These are phyloP conservation scores for Claviceps arundinis DNA, from an alignment of 2,329 filamentous ascomycete species.

Conservation along the genomic window DNA sequence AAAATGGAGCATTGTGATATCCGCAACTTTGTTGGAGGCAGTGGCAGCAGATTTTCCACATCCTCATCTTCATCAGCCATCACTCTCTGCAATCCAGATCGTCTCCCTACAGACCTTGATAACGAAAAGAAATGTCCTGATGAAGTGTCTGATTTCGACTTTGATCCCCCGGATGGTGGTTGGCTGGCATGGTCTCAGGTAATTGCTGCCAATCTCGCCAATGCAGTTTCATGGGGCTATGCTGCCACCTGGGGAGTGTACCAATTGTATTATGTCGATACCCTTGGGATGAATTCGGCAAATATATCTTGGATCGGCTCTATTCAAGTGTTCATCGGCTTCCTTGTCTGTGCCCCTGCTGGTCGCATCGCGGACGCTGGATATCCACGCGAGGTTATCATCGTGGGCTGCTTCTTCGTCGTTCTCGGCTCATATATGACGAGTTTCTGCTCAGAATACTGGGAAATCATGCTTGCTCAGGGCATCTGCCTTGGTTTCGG, in stretches of 20 bases:
- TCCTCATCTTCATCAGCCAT: not conserved
- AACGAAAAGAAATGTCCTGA: not conserved
- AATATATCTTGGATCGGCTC: constrained; percentile 34
- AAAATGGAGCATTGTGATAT: not conserved
- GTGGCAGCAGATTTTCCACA: not conserved
- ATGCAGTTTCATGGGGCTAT: constrained; percentile 37
- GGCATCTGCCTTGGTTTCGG: constrained; percentile 39
- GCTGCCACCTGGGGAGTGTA: constrained; percentile 39
- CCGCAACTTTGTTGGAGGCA: not conserved
- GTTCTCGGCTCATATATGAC: constrained; percentile 36
- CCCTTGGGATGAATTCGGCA: constrained; percentile 20
- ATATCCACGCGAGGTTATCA: constrained; percentile 27
- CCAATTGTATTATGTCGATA: constrained; percentile 33
- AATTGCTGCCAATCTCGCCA: constrained; percentile 31
- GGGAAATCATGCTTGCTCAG: constrained; percentile 41
- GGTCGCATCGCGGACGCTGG: constrained; percentile 38
- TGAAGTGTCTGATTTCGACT: not conserved
- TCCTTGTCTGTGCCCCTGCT: constrained; percentile 32
- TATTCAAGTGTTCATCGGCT: constrained; percentile 36
- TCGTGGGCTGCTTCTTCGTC: constrained; percentile 26
- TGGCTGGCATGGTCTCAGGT: constrained; percentile 37
- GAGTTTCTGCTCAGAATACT: constrained; percentile 31
- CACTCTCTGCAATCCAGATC: not conserved
- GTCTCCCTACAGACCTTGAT: not conserved
- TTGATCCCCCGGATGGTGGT: constrained; percentile 29